Evolutionary conservation across 1,284 basidiomycete genomes (phyloP), one percentile per base, ranked within the genome.

Genomic region (Hemileccinum hortonii): DNA sequence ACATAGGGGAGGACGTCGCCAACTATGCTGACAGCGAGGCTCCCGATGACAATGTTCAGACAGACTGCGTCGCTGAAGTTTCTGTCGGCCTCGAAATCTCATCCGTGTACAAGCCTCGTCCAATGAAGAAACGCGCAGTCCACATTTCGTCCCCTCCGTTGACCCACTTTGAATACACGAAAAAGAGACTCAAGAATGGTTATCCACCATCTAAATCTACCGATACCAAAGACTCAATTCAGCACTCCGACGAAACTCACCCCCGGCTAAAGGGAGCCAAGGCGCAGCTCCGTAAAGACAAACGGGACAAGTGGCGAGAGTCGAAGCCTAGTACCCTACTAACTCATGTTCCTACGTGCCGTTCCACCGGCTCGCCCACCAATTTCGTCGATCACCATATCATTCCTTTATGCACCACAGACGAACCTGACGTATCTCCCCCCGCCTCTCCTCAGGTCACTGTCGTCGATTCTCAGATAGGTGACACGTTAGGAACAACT

Each of bases 91-190:
- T 90, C 52, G 84, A 86, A 61, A 88, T 88, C 44, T 71, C 79
- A 2, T 75, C 81, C 2, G 86, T 89, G 5, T 87, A 81, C 71
- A 88, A 88, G 59, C 86, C 86, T 4, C 79, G 84, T 3, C 84
- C 86, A 2, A 69, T 79, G 56, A 82, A 79, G 51, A 74, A 75
- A 16, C 79, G 79, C 5, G 54, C 48, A 24, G 50, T 30, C 22
- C 53, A 55, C 33, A 30, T 46, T 24, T 3, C 63, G 57, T 48
- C 53, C 58, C 12, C 64, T 65, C 40, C 51, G 4, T 19, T 40
- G 21, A 49, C 33, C 26, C 41, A 50, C 16, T 24, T 37, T 1
- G 45, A 56, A 11, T 36, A 49, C 30, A 18, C 18, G 19, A 55
- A 61, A 55, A 49, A 49, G 51, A 57, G 46, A 41, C 33, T 2